These are phyloP conservation scores for Colletotrichum siamense DNA, from an alignment of 2,329 filamentous ascomycete species.

Conservation along the genomic window DNA sequence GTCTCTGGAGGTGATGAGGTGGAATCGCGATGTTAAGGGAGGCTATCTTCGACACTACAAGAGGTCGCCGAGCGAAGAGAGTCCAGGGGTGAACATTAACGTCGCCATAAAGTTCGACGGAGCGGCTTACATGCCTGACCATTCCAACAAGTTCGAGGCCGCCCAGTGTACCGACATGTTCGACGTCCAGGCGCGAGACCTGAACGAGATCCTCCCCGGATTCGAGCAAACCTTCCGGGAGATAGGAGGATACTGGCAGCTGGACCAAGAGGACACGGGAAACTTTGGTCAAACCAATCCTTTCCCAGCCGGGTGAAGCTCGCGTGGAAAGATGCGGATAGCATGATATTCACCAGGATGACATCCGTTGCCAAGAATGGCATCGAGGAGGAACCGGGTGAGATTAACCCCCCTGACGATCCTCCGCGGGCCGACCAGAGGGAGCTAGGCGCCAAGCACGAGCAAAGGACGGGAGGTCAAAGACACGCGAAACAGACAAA, in stretches of 20 bases:
- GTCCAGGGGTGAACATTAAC: background rate
- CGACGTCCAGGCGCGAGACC: background rate
- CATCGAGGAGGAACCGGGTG: background rate
- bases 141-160: background rate
- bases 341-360: background rate
- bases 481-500: background rate
- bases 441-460: background rate
- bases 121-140: background rate
- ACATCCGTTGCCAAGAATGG: background rate
- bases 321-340: background rate
- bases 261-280: background rate
- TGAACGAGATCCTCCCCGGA: conserved; percentile 6
- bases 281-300: background rate
- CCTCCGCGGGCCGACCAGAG: background rate
- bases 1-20: conserved; percentile 1
- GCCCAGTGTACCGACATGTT: conserved; percentile 12
- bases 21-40: conserved; percentile 5
- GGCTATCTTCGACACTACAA: conserved; percentile 9
- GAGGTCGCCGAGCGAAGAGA: background rate
- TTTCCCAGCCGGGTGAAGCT: background rate
- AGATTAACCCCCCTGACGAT: background rate
- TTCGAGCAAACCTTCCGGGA: conserved; percentile 7
- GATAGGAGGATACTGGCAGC: conserved; percentile 14
- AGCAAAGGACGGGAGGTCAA: background rate
- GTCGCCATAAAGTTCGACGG: conserved; percentile 13